Conservation (phyloP, 495 filamentous ascomycete genomes). For the Hypoxylon cercidicola region DNA sequence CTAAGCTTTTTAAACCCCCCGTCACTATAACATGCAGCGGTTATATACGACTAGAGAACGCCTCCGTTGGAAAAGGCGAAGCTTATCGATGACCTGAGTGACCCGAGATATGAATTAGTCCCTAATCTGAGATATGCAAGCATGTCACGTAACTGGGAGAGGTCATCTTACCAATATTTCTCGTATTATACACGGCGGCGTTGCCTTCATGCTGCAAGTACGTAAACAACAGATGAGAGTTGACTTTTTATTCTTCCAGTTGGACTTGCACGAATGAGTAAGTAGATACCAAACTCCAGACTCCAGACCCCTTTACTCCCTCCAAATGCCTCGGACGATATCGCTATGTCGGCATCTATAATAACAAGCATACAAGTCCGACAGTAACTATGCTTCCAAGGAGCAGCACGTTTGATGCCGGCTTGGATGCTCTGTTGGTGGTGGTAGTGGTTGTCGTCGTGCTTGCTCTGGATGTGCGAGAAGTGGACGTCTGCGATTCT, state of each 20-base stretch:
- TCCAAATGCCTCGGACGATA: not conserved
- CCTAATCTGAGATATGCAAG: too few relatives aligned
- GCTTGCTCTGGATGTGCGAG: conserved; percentile 7
- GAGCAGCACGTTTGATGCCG: not conserved
- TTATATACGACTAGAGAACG: too few relatives aligned
- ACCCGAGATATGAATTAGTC: too few relatives aligned
- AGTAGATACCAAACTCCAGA: not conserved
- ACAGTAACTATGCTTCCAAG: conserved; percentile 1
- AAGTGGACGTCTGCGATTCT: conserved; percentile 6
- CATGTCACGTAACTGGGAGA: too few relatives aligned
- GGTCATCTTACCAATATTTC: not conserved
- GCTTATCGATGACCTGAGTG: too few relatives aligned
- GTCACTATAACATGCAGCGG: too few relatives aligned
- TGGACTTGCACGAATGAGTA: not conserved
- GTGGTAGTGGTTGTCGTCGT: conserved; percentile 12
- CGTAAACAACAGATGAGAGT: not conserved
- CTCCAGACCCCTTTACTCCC: conserved; percentile 1
- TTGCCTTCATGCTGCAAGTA: not conserved
- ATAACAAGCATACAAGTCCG: conserved; percentile 1
- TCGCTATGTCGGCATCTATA: conserved; percentile 3
- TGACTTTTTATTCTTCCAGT: not conserved
- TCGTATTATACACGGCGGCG: not conserved
- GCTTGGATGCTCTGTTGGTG: not conserved
- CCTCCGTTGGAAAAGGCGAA: too few relatives aligned
- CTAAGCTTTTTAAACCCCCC: not conserved